Percentiles rank a stretch among this genome's conserved stretches.
phyloP scores from a whole-genome alignment of 768 basidiomycete species.

The Krasilnikovozyma curviuscula region DNA sequence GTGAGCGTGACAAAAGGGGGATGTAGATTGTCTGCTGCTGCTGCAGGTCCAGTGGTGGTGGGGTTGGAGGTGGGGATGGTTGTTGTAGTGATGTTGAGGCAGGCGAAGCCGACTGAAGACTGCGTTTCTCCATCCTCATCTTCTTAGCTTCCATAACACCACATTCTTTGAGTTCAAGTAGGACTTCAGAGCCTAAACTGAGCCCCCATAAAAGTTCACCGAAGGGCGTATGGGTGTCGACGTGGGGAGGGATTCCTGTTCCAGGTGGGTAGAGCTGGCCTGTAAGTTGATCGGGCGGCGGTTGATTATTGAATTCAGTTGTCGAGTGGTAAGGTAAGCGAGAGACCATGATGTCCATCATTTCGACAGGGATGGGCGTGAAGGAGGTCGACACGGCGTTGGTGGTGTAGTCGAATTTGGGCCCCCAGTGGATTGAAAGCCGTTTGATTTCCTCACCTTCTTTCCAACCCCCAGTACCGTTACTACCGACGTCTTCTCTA shows the following conservation, averaged over 20 bases:
- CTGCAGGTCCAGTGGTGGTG: neutral
- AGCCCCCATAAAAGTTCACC: slow-evolving; percentile 11
- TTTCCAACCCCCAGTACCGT: slow-evolving; percentile 6
- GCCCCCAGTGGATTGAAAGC: slow-evolving; percentile 6
- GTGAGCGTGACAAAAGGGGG: slow-evolving; percentile 5
- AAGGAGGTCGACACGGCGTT: slow-evolving; percentile 2
- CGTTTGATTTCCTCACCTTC: slow-evolving; percentile 3
- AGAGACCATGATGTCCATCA: neutral
- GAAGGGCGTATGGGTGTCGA: slow-evolving; percentile 11
- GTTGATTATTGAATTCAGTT: neutral
- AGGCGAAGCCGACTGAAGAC: neutral
- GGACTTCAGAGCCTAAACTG: slow-evolving; percentile 3
- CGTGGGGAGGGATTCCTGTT: slow-evolving; percentile 10
- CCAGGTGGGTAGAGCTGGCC: slow-evolving; percentile 10
- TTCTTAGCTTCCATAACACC: slow-evolving; percentile 3
- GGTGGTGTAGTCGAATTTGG: slow-evolving; percentile 7
- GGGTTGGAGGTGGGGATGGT: neutral
- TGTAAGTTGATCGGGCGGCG: slow-evolving; percentile 6
- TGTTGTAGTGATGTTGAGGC: neutral
- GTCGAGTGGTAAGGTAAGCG: slow-evolving; percentile 2
- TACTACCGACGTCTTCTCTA: too few relatives aligned
- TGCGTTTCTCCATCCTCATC: slow-evolving; percentile 7
- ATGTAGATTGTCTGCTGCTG: neutral
- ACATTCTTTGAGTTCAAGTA: slow-evolving; percentile 9
- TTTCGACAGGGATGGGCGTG: neutral